These are phyloP conservation scores for Exophiala bonariae DNA, from an alignment of 2,329 filamentous ascomycete genomes.

Conservation along the genomic window DNA sequence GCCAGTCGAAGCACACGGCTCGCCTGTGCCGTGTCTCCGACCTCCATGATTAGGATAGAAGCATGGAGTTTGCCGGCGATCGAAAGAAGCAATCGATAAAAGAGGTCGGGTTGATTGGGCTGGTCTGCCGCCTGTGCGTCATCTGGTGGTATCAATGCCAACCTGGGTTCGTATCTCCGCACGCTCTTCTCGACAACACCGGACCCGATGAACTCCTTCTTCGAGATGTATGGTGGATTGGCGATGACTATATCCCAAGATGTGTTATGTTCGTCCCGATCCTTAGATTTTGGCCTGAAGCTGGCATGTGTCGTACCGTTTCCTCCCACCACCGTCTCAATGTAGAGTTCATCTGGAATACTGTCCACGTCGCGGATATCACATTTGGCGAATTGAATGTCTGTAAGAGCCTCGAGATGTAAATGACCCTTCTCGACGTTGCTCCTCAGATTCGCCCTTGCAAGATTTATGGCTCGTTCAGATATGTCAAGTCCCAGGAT, in stretches of 20 bases:
- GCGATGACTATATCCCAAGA: constrained; percentile 69
- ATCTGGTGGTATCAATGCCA: constrained; percentile 65
- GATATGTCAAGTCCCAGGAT: constrained; percentile 77
- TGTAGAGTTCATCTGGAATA: background rate
- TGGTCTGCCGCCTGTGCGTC: no score
- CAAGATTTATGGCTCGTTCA: constrained; percentile 61
- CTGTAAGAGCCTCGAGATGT: constrained; percentile 28
- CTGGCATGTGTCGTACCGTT: background rate
- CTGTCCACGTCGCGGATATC: constrained; percentile 37
- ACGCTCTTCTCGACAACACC: constrained; percentile 67
- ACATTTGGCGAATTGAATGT: constrained; percentile 49
- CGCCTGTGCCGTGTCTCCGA: constrained; percentile 70
- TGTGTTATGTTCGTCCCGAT: background rate
- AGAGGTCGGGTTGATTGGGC: constrained; percentile 49
- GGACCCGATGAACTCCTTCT: constrained; percentile 52
- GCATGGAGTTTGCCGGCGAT: constrained; percentile 53
- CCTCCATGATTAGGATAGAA: constrained; percentile 65
- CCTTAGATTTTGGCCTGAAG: background rate
- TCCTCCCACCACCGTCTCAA: constrained; percentile 2
- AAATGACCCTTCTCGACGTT: constrained; percentile 44
- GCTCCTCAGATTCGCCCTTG: constrained; percentile 61
- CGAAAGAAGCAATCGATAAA: constrained; percentile 67
- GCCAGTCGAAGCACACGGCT: constrained; percentile 54
- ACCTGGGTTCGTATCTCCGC: constrained; percentile 73
- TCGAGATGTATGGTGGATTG: constrained; percentile 90